phyloP scores from a whole-genome alignment of 306 rosid genomes.

The Vachellia collinsii region DNA sequence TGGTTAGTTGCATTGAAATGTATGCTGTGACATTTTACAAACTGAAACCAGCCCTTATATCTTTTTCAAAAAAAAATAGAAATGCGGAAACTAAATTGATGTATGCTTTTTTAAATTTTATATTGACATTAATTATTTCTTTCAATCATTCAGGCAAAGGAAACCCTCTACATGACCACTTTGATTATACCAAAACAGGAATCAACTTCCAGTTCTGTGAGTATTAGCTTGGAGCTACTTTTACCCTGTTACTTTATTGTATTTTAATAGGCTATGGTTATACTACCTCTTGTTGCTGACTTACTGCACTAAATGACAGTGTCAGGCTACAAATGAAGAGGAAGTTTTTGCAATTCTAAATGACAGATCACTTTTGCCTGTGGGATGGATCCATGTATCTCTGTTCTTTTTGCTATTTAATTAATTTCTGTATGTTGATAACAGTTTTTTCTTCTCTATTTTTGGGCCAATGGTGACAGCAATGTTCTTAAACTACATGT shows the following conservation, averaged over 20 bases:
- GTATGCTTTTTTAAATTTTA: slow-evolving; percentile 15
- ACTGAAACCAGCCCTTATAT: slow-evolving; percentile 18
- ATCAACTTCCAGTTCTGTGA: slow-evolving; percentile 80
- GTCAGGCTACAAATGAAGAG: slow-evolving; percentile 79
- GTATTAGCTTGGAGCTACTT: slow-evolving; percentile 34
- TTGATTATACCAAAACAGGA: slow-evolving; percentile 90
- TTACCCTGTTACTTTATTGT: slow-evolving; percentile 18
- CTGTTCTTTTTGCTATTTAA: slow-evolving; percentile 14
- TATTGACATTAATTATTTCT: slow-evolving; percentile 36
- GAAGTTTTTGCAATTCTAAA: slow-evolving; percentile 75
- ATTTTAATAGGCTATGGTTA: slow-evolving; percentile 22
- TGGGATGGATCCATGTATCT: slow-evolving; percentile 93
- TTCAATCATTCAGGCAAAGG: slow-evolving; percentile 58
- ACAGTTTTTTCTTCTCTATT: neutral
- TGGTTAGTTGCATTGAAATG: slow-evolving; percentile 3
- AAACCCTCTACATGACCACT: slow-evolving; percentile 73
- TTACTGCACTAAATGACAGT: slow-evolving; percentile 51
- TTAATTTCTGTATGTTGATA: neutral
- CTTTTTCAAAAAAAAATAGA: neutral
- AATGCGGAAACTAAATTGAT: slow-evolving; percentile 25
- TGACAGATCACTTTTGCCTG: slow-evolving; percentile 71
- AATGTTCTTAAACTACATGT: neutral
- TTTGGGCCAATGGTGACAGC: neutral
- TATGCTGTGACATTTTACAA: slow-evolving; percentile 9
- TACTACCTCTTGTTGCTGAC: slow-evolving; percentile 45